Evolutionary conservation across 2,329 filamentous ascomycete genomes (phyloP), one percentile per base, ranked within the genome.

Genomic region (Geoglossum cookeanum): DNA sequence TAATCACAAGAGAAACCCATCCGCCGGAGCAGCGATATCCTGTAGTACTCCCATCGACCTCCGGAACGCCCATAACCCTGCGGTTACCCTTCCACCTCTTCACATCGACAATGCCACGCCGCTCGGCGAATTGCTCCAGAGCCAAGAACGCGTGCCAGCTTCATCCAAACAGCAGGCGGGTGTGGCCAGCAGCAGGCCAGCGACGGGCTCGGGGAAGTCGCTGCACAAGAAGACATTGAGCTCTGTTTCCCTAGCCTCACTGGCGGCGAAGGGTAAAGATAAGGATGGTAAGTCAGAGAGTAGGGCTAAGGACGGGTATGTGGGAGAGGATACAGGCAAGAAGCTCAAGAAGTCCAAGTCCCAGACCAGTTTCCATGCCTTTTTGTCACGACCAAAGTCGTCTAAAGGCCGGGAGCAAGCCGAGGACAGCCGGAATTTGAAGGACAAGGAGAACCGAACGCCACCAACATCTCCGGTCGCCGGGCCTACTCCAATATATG

Each of bases 361-460:
- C 0, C 78, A 85, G 3, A 85, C 85, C 35, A 94, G 89, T 66
- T 75, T 97, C n/a, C 80, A 81, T 0, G 81, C 78, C 3, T 77
- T 96, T 57, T 77, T 95, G 55, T 81, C 81, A 58, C 83, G 84
- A 58, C 80, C 82, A 59, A 88, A 84, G 67, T 88, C 87, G 8
- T 76, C 82, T 56, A 87, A 83, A 65, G 83, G 80, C 61, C 70
- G 84, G 29, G 78, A 79, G 60, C 76, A 75, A 58, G 65, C 74
- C 52, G 67, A 67, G 13, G 72, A 76, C 57, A 71, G 70, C 37
- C 77, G 79, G 11, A 77, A 80, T 5, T 73, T 75, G 56, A 83
- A 79, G 64, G 83, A 91, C 68, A 94, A 94, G 70, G 89, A 95
- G 69, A 95, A 95, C 67, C 78, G 76, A 57, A 83, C 78, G 35